Percentiles rank a stretch among this genome's conserved stretches.
phyloP scores from a whole-genome alignment of 345 rosid species.

The Diplotaxis tenuifolia region DNA sequence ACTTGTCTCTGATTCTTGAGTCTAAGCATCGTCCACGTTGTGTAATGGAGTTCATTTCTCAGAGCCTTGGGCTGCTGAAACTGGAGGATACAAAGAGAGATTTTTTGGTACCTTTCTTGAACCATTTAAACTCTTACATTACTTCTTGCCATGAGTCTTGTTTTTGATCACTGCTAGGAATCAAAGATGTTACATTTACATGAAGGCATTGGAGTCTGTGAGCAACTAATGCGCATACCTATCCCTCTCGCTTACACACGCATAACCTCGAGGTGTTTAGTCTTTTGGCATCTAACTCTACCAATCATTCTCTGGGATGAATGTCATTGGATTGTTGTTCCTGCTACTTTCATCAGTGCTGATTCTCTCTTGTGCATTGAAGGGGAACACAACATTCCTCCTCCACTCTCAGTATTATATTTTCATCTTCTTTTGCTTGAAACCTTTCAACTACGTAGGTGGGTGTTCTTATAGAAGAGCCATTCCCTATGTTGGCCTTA shows the following conservation, averaged over 20 bases:
- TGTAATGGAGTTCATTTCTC: conserved; percentile 76
- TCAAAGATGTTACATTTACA: conserved; percentile 69
- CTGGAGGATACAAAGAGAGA: conserved; percentile 60
- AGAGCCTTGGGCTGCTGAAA: conserved; percentile 57
- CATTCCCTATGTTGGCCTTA: conserved; percentile 84
- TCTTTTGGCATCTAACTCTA: conserved; percentile 90
- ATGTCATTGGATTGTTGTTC: conserved; percentile 95
- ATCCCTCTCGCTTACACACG: conserved; percentile 95
- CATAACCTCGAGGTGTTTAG: conserved; percentile 86
- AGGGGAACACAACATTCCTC: conserved; percentile 47
- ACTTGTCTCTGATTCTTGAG: conserved; percentile 59
- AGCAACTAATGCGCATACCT: conserved; percentile 76
- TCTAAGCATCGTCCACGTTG: conserved; percentile 84
- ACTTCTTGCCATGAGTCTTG: background rate
- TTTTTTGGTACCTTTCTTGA: conserved; percentile 52
- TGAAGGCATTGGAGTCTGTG: conserved; percentile 84
- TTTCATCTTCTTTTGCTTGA: background rate
- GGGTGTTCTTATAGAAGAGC: conserved; percentile 95
- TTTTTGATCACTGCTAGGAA: conserved; percentile 43
- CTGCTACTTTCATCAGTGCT: conserved; percentile 92
- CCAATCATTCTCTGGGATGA: conserved; percentile 96
- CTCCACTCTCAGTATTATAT: background rate
- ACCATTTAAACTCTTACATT: background rate
- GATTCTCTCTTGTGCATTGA: conserved; percentile 94
- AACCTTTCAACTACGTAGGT: conserved; percentile 45